Conservation (phyloP, 192 early-diverging fungal species). For the Coemansia erecta region DNA sequence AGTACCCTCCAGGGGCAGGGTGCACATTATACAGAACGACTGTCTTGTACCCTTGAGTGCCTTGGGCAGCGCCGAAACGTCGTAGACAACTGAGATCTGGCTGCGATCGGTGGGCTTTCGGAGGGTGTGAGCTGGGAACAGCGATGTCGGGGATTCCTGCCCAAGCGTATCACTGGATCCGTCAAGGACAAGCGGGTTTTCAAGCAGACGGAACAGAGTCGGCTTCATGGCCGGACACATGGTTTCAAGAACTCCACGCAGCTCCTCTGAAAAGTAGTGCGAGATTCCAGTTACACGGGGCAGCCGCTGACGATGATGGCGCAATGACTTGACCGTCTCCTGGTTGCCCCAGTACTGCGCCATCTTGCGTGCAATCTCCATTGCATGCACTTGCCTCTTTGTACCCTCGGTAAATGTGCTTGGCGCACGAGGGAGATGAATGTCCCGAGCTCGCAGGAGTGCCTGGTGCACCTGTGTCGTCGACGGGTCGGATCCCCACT, state of each 20-base stretch:
- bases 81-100: conserved; percentile 27
- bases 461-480: conserved; percentile 18
- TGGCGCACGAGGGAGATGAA: conserved; percentile 19
- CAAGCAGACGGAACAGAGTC: conserved; percentile 38
- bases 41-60: conserved; percentile 50
- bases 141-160: conserved; percentile 24
- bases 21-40: conserved; percentile 55
- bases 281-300: conserved; percentile 50
- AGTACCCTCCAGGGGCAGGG: conserved; percentile 22
- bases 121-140: conserved; percentile 41
- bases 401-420: conserved; percentile 46
- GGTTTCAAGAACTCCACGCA: conserved; percentile 43
- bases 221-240: conserved; percentile 49
- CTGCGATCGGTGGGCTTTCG: conserved; percentile 15
- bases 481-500: conserved; percentile 5
- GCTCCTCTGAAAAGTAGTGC: conserved; percentile 51
- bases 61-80: conserved; percentile 41
- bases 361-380: conserved; percentile 53
- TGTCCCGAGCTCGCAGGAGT: conserved; percentile 25
- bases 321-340: conserved; percentile 37
- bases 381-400: conserved; percentile 47
- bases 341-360: conserved; percentile 52
- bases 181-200: conserved; percentile 48
- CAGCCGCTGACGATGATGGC: conserved; percentile 39
- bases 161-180: conserved; percentile 9